Conservation (phyloP, 2,329 filamentous ascomycete genomes). For the Colletotrichum falcatum region DNA sequence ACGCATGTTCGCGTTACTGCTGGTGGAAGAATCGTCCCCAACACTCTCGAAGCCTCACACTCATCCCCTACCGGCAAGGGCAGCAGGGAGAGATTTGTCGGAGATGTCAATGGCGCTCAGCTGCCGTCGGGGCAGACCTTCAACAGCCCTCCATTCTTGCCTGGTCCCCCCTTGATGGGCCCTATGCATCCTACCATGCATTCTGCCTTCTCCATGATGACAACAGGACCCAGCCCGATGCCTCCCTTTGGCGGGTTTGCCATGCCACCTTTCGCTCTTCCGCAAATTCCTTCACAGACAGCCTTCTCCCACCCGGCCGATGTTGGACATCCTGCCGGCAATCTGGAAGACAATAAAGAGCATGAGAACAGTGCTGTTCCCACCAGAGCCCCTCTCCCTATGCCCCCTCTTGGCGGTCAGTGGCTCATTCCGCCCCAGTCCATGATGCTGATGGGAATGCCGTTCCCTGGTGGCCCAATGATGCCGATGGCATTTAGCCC, state of each 20-base stretch:
- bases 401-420: conserved; percentile 27
- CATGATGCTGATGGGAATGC: conserved; percentile 36
- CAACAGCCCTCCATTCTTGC: conserved; percentile 36
- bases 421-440: conserved; percentile 35
- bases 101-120: conserved; percentile 45
- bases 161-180: conserved; percentile 28
- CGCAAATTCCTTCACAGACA: conserved; percentile 11
- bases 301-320: neutral
- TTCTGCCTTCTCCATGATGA: conserved; percentile 19
- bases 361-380: neutral
- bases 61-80: conserved; percentile 65
- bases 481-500: conserved; percentile 43
- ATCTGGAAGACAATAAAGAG: conserved; percentile 16
- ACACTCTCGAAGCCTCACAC: conserved; percentile 63
- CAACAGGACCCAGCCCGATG: conserved; percentile 28
- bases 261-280: conserved; percentile 10
- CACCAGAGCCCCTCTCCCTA: neutral
- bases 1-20: conserved; percentile 76
- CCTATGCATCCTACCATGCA: conserved; percentile 32
- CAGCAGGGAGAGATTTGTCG: conserved; percentile 54
- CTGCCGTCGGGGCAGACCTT: conserved; percentile 44
- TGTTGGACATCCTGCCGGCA: neutral
- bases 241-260: conserved; percentile 25
- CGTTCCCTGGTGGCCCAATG: conserved; percentile 45
- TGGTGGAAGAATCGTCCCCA: conserved; percentile 75